Base-by-base conservation (phyloP, 2,329 filamentous ascomycete genomes). In the Arthroderma sp. region DNA sequence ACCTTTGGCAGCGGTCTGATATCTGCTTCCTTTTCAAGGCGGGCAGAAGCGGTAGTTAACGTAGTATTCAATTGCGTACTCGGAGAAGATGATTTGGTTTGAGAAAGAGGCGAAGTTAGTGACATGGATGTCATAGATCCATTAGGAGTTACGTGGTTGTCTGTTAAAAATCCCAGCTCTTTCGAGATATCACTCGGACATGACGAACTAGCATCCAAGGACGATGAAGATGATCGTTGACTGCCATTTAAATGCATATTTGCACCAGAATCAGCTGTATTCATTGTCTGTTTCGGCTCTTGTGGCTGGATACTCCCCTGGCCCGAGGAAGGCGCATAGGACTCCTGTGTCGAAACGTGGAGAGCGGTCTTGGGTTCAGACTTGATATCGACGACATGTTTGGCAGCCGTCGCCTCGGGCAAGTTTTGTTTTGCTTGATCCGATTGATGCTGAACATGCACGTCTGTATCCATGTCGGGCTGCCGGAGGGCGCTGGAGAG, bases 1-100 rank as follows among this genome's bases (percentile, higher is more conserved):
- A 83, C 76, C 54, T 80, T 75, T 40, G 60, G 55, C 30, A 63
- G 56, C 39, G 32, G 8, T 30, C 27, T 28, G 28, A 34, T 33
- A 34, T 43, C 41, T 11, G 29, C 36, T n/a, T 22, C 40, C 7
- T 34, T 36, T 9, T 36, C 31, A 42, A 36, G 40, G 6, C 30
- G 5, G 28, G 38, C 29, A 41, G 36, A 29, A 29, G 50, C 47
- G 29, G 47, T 32, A 31, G 53, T 52, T 32, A 47, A 41, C 6
- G 47, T 49, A 30, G 48, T 43, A 40, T 48, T 53, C 9, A 48
- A 40, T 28, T 44, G 44, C 34, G 40, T 36, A 34, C 44, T 41
- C 9, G 48, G 44, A 5, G 47, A 46, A 29, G 40, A n/a, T 6
- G 52, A 50, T 43, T 53, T 56, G 39, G 49, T 43, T 38, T 51